These are phyloP conservation scores for Vitrella brassicaformis DNA, from an alignment of 73 alveolate genomes.

Conservation along the genomic window DNA sequence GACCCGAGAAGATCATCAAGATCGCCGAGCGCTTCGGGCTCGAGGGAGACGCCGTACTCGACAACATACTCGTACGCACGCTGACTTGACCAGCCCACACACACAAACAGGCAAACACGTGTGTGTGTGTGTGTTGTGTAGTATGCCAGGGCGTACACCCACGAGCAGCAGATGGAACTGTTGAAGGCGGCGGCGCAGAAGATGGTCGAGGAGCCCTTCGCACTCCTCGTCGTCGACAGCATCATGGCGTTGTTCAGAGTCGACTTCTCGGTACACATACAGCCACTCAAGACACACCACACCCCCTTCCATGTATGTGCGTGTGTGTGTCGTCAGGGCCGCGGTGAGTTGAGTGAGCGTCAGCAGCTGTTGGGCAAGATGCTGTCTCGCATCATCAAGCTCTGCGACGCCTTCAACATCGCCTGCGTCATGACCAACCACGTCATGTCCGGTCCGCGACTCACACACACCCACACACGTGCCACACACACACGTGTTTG, in stretches of 20 bases:
- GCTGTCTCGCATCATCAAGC: background rate
- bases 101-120: background rate
- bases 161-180: background rate
- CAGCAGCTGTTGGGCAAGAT: constrained; percentile 60
- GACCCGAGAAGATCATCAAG: constrained; percentile 80
- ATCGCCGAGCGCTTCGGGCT: constrained; percentile 71
- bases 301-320: background rate
- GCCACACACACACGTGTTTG: background rate
- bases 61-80: constrained; percentile 33
- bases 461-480: background rate
- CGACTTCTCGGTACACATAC: constrained; percentile 56
- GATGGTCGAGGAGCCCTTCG: constrained; percentile 69
- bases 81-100: too few relatives aligned
- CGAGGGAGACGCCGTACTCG: constrained; percentile 64
- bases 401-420: background rate
- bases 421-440: background rate
- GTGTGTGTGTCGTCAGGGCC: background rate
- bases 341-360: constrained; percentile 87
- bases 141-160: background rate
- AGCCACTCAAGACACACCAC: background rate
- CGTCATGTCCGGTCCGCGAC: background rate
- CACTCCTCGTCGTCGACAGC: constrained; percentile 74
- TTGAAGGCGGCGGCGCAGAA: constrained; percentile 2
- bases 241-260: constrained; percentile 91
- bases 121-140: background rate